phyloP scores from a whole-genome alignment of 768 basidiomycete species.

The Xanthoconium purpureum region DNA sequence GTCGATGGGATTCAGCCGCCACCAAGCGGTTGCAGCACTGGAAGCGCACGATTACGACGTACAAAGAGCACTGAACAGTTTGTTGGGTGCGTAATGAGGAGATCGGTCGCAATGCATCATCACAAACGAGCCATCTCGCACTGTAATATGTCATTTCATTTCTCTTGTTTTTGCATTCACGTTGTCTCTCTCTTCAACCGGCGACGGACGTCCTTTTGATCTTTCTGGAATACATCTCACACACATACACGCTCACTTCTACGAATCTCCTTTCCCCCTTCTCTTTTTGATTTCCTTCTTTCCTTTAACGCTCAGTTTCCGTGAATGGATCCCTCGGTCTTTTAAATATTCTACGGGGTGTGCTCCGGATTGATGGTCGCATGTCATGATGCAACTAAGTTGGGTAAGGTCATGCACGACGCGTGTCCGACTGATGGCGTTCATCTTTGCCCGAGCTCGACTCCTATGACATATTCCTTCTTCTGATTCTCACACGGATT shows the following conservation, averaged over 20 bases:
- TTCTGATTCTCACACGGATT: constrained; percentile 15
- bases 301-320: neutral
- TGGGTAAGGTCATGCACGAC: neutral
- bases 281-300: constrained; percentile 1
- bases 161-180: constrained; percentile 1
- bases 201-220: constrained; percentile 14
- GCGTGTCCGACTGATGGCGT: neutral
- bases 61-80: constrained; percentile 69
- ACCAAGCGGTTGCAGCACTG: constrained; percentile 77
- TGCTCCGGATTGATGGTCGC: constrained; percentile 2
- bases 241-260: constrained; percentile 31
- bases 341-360: neutral
- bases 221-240: constrained; percentile 27
- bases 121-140: constrained; percentile 19
- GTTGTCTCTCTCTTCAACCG: constrained; percentile 14
- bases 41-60: constrained; percentile 85
- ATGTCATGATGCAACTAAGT: neutral
- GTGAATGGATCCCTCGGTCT: constrained; percentile 19
- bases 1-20: constrained; percentile 87
- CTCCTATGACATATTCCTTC: neutral
- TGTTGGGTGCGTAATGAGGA: constrained; percentile 44
- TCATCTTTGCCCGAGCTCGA: neutral
- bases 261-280: neutral
- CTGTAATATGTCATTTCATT: constrained; percentile 17
- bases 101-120: constrained; percentile 4